phyloP scores from a whole-genome alignment of 164 flowering plant genomes.

The Vitis riparia region DNA sequence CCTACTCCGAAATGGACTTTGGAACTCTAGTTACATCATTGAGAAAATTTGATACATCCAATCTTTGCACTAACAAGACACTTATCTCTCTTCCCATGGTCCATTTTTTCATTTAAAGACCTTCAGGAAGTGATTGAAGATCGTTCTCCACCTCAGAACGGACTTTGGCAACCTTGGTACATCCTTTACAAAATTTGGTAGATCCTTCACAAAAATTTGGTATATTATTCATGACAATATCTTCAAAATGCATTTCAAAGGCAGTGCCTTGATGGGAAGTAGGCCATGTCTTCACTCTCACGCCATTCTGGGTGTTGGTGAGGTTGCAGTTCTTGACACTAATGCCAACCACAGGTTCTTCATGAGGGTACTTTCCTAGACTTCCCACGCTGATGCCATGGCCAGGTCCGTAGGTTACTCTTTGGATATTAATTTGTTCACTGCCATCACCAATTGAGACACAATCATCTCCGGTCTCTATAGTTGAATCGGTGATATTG shows the following conservation, averaged over 20 bases:
- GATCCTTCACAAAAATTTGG: too few relatives aligned
- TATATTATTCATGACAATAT: conserved; percentile 15
- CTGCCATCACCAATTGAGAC: conserved; percentile 15
- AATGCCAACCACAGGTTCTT: conserved; percentile 9
- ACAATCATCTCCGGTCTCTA: conserved; percentile 51
- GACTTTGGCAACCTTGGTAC: too few relatives aligned
- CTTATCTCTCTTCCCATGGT: too few relatives aligned
- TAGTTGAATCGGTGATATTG: conserved; percentile 13
- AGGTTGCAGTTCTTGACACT: conserved; percentile 14
- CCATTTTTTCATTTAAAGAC: too few relatives aligned
- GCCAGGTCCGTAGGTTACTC: conserved; percentile 21
- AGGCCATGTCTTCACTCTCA: conserved; percentile 29
- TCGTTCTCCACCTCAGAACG: too few relatives aligned
- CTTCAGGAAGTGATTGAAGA: too few relatives aligned
- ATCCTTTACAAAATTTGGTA: too few relatives aligned
- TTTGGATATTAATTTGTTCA: not conserved
- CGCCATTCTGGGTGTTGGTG: conserved; percentile 13
- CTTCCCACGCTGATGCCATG: conserved; percentile 31
- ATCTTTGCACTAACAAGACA: too few relatives aligned
- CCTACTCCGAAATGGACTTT: too few relatives aligned
- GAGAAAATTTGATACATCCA: too few relatives aligned
- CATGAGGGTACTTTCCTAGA: conserved; percentile 14
- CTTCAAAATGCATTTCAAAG: conserved; percentile 8
- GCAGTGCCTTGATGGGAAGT: not conserved
- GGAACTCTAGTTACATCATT: too few relatives aligned